phyloP scores from a whole-genome alignment of 2,329 filamentous ascomycete genomes.

The Aspergillus texensis region DNA sequence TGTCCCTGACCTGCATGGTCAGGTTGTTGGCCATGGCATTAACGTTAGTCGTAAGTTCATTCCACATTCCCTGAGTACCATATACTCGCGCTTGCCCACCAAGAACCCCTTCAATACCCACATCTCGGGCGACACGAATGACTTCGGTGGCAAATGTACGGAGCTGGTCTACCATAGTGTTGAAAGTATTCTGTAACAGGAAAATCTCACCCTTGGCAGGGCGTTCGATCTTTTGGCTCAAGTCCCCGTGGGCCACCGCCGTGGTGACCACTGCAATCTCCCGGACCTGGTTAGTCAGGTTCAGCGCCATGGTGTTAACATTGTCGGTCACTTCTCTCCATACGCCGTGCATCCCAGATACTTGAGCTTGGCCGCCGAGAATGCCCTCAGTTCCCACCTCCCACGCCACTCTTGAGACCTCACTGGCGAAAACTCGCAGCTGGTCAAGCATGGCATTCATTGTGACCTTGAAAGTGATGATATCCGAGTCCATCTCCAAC shows the following conservation, averaged over 20 bases:
- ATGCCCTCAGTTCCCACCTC: constrained; percentile 67
- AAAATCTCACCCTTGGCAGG: constrained; percentile 94
- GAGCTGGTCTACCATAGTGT: constrained; percentile 95
- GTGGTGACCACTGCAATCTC: constrained; percentile 93
- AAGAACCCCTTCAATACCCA: constrained; percentile 98
- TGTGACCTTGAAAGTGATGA: constrained; percentile 74
- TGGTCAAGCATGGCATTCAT: constrained; percentile 71
- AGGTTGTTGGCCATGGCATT: constrained; percentile 88
- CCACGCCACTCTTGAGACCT: constrained; percentile 67
- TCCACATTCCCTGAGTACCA: constrained; percentile 92
- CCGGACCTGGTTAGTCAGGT: constrained; percentile 70
- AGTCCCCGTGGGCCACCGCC: constrained; percentile 91
- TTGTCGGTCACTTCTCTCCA: constrained; percentile 70
- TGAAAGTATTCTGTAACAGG: constrained; percentile 92
- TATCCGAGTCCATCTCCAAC: constrained; percentile 5
- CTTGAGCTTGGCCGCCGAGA: constrained; percentile 64
- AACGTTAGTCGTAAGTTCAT: constrained; percentile 95
- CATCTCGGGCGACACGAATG: constrained; percentile 86
- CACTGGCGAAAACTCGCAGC: constrained; percentile 65
- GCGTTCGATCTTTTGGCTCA: constrained; percentile 94
- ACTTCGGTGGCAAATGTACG: constrained; percentile 97
- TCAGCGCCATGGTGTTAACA: constrained; percentile 68
- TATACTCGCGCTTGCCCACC: constrained; percentile 96
- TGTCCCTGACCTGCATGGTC: constrained; percentile 95
- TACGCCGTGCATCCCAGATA: constrained; percentile 67